Conservation (phyloP, 2,329 filamentous ascomycete species). For the Cladosporium oxysporum region DNA sequence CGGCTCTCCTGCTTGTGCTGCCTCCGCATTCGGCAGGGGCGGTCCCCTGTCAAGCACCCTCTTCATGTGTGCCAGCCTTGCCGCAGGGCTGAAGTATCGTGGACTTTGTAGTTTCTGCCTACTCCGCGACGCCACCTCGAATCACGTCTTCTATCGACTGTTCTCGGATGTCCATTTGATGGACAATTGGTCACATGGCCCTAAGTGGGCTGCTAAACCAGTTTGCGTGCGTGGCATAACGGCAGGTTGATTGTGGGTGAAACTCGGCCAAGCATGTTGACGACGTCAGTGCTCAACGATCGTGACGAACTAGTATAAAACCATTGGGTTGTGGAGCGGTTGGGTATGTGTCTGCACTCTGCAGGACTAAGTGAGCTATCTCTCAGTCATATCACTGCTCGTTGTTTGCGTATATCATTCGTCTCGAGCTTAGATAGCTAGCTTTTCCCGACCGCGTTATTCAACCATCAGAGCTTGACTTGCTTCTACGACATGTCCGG, state of each 20-base stretch:
- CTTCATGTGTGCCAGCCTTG: conserved; percentile 6
- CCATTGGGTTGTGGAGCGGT: neutral
- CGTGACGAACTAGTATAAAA: conserved; percentile 1
- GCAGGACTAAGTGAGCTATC: neutral
- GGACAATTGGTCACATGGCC: neutral
- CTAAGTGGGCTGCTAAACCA: conserved; percentile 2
- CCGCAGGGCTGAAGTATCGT: conserved; percentile 12
- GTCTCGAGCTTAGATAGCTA: neutral
- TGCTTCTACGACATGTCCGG: conserved; percentile 1
- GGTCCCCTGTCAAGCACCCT: neutral
- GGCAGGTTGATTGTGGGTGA: conserved; percentile 6
- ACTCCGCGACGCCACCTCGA: neutral
- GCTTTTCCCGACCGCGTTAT: neutral
- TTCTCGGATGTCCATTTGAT: neutral
- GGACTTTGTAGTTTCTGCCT: neutral
- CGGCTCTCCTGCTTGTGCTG: neutral
- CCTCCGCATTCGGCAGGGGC: conserved; percentile 1
- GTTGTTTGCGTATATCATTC: neutral
- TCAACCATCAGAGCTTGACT: neutral
- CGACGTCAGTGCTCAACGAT: conserved; percentile 16
- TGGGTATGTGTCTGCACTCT: neutral
- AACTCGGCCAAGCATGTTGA: conserved; percentile 11
- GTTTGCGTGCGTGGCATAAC: conserved; percentile 6
- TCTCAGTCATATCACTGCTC: neutral
- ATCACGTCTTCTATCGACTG: neutral